phyloP scores from a whole-genome alignment of 805 yeast genomes.

The Kregervanrija delftensis region DNA sequence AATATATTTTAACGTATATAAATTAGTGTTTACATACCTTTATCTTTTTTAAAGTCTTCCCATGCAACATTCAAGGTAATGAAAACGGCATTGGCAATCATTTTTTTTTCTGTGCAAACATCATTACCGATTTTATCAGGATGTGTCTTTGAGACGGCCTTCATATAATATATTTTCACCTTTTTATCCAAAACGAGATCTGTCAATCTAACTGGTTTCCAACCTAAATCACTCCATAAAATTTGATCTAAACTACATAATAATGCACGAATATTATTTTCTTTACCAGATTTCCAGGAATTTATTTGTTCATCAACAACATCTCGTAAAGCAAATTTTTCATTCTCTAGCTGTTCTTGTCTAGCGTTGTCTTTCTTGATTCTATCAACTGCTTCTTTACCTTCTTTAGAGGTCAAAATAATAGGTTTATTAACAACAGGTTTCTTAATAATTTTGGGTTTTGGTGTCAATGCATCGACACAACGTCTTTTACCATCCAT shows the following conservation, averaged over 20 bases:
- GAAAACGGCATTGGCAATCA: constrained; percentile 85
- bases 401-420: neutral
- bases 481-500: constrained; percentile 85
- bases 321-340: constrained; percentile 59
- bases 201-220: constrained; percentile 60
- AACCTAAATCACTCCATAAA: constrained; percentile 58
- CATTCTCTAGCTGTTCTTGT: constrained; percentile 44
- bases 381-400: constrained; percentile 17
- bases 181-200: constrained; percentile 86
- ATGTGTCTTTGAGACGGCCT: constrained; percentile 69
- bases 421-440: constrained; percentile 6
- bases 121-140: constrained; percentile 73
- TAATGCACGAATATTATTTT: constrained; percentile 72
- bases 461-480: constrained; percentile 54
- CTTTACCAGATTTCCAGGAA: constrained; percentile 69
- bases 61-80: constrained; percentile 81
- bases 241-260: constrained; percentile 62
- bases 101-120: constrained; percentile 59
- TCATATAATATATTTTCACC: constrained; percentile 79
- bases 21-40: neutral
- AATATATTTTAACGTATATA: neutral
- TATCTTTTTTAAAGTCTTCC: constrained; percentile 58
- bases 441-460: constrained; percentile 26
- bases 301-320: constrained; percentile 46
- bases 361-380: constrained; percentile 41